Percentiles rank a stretch among this genome's conserved stretches.
Conservation (phyloP, 768 basidiomycete species). For the Lepiota venenata region DNA sequence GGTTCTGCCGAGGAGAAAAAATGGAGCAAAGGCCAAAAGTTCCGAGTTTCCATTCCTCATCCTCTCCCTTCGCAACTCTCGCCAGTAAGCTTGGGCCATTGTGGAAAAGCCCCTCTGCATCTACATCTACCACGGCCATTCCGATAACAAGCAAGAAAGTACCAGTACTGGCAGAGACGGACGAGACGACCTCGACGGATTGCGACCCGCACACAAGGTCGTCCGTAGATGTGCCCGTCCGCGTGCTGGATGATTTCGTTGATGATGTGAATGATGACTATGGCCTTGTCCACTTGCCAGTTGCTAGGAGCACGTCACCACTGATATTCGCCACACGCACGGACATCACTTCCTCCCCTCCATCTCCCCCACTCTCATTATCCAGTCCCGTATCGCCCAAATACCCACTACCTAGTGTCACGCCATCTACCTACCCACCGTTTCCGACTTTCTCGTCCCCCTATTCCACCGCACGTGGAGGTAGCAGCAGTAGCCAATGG, state of each 20-base stretch:
- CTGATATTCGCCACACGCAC: not conserved
- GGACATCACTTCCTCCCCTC: not conserved
- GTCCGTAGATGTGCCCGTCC: conserved; percentile 7
- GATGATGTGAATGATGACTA: not conserved
- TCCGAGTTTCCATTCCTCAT: not conserved
- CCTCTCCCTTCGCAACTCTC: not conserved
- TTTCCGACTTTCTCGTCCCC: conserved; percentile 24
- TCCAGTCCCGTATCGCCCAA: not conserved
- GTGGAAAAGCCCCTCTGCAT: not conserved
- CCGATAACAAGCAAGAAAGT: not conserved
- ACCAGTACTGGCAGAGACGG: not conserved
- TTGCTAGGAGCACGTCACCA: not conserved
- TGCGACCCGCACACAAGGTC: not conserved
- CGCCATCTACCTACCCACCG: conserved; percentile 18
- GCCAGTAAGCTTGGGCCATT: conserved; percentile 1
- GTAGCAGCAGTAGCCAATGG: not conserved
- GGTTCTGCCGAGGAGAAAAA: conserved; percentile 15
- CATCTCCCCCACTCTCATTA: conserved; percentile 2
- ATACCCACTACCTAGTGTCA: not conserved
- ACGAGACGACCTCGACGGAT: not conserved
- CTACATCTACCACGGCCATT: not conserved
- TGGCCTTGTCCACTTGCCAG: not conserved
- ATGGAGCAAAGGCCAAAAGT: not conserved
- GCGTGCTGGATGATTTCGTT: not conserved
- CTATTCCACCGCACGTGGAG: not conserved